These are phyloP conservation scores for Phaffia rhodozyma DNA, from an alignment of 1,284 basidiomycete genomes.

Conservation along the genomic window DNA sequence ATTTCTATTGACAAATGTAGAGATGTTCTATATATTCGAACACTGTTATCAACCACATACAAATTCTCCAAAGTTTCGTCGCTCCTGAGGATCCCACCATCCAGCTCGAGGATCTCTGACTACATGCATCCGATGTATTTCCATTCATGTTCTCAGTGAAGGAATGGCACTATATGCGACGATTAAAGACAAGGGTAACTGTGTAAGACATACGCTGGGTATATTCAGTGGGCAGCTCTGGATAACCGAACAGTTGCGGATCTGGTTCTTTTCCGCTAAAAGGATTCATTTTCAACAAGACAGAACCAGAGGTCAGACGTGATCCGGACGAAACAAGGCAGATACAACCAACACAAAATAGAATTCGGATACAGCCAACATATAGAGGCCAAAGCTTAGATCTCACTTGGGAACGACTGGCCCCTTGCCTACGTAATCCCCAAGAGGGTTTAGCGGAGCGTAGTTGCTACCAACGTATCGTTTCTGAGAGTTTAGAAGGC, in stretches of 20 bases:
- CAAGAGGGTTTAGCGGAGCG: slow-evolving; percentile 4
- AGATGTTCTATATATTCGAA: background rate
- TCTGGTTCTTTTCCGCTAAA: background rate
- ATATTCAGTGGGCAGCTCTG: slow-evolving; percentile 12
- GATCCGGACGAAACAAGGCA: background rate
- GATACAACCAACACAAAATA: background rate
- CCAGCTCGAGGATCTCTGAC: slow-evolving; percentile 33
- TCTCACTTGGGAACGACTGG: background rate
- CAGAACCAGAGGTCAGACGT: background rate
- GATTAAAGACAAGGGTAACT: background rate
- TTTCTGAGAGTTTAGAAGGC: no score
- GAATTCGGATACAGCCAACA: background rate
- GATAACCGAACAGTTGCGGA: slow-evolving; percentile 17
- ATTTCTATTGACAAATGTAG: background rate
- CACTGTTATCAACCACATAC: slow-evolving; percentile 40
- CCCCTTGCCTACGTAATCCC: slow-evolving; percentile 3
- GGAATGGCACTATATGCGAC: background rate
- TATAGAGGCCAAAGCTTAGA: background rate
- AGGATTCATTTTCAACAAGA: background rate
- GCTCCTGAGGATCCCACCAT: slow-evolving; percentile 70
- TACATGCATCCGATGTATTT: background rate
- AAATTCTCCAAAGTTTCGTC: slow-evolving; percentile 72
- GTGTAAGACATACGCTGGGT: slow-evolving; percentile 5
- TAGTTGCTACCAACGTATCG: background rate
- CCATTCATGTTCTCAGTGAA: background rate